Conservation (phyloP, 768 basidiomycete species). For the Russula brevipes region DNA sequence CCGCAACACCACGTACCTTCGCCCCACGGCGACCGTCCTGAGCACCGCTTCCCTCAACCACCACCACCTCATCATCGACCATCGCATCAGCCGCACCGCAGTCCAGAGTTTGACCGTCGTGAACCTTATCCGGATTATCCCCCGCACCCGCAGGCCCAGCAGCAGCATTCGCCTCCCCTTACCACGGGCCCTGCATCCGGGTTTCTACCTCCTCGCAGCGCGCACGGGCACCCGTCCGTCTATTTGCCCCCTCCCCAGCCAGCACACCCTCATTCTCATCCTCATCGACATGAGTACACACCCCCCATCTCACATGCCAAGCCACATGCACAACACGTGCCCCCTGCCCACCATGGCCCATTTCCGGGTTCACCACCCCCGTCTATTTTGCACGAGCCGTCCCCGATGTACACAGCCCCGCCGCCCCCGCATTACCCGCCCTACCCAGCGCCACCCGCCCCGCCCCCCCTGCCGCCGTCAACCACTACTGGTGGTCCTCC, state of each 20-base stretch:
- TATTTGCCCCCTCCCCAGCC: slow-evolving; percentile 26
- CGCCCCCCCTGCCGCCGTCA: slow-evolving; percentile 8
- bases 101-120: slow-evolving; percentile 23
- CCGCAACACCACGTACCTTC: slow-evolving; percentile 27
- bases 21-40: slow-evolving; percentile 28
- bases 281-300: slow-evolving; percentile 26
- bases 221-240: slow-evolving; percentile 20
- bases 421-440: slow-evolving; percentile 19
- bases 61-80: slow-evolving; percentile 26
- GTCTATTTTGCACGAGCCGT: slow-evolving; percentile 28
- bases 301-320: slow-evolving; percentile 22
- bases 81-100: slow-evolving; percentile 21
- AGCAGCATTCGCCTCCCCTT: slow-evolving; percentile 19
- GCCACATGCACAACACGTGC: slow-evolving; percentile 13
- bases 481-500: slow-evolving; percentile 17
- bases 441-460: slow-evolving; percentile 29
- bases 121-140: slow-evolving; percentile 20
- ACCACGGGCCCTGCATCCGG: background rate
- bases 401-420: slow-evolving; percentile 31
- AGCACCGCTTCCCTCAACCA: slow-evolving; percentile 24
- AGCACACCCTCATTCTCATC: slow-evolving; percentile 25
- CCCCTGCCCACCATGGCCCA: slow-evolving; percentile 19
- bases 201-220: slow-evolving; percentile 27
- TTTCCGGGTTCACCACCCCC: slow-evolving; percentile 22
- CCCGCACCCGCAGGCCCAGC: slow-evolving; percentile 22